Percentiles rank a stretch among this genome's conserved stretches.
phyloP scores from a whole-genome alignment of 2,329 filamentous ascomycete species.

The Ascochyta rabiei region DNA sequence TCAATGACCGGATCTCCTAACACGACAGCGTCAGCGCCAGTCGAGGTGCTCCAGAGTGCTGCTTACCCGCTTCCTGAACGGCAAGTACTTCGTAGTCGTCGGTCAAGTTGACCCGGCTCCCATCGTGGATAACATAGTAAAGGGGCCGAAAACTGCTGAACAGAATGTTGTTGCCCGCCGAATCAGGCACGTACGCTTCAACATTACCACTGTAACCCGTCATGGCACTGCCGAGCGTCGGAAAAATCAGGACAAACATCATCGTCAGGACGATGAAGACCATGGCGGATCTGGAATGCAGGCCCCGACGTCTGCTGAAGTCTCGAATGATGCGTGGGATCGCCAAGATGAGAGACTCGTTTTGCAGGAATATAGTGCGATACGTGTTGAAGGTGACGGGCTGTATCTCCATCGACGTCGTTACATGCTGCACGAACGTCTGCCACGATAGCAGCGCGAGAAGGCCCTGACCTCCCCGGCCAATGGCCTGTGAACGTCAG shows the following conservation, averaged over 20 bases:
- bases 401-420: constrained; percentile 23
- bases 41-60: too few relatives aligned
- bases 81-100: neutral
- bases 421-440: constrained; percentile 23
- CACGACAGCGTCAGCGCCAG: too few relatives aligned
- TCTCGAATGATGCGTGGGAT: constrained; percentile 5
- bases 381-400: constrained; percentile 24
- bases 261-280: constrained; percentile 21
- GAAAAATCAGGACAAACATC: constrained; percentile 19
- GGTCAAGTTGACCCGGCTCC: constrained; percentile 11
- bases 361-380: constrained; percentile 21
- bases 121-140: constrained; percentile 19
- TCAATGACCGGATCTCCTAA: too few relatives aligned
- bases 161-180: constrained; percentile 5
- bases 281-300: constrained; percentile 22
- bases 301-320: constrained; percentile 3
- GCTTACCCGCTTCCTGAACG: too few relatives aligned
- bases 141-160: constrained; percentile 9
- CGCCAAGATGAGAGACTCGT: constrained; percentile 7
- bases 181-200: constrained; percentile 6
- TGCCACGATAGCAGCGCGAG: constrained; percentile 22
- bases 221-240: constrained; percentile 25
- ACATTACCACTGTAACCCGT: constrained; percentile 22
- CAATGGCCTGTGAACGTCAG: constrained; percentile 12
- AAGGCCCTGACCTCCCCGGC: constrained; percentile 26